phyloP scores from a whole-genome alignment of 1,284 basidiomycete species.

The Ustilago nuda region DNA sequence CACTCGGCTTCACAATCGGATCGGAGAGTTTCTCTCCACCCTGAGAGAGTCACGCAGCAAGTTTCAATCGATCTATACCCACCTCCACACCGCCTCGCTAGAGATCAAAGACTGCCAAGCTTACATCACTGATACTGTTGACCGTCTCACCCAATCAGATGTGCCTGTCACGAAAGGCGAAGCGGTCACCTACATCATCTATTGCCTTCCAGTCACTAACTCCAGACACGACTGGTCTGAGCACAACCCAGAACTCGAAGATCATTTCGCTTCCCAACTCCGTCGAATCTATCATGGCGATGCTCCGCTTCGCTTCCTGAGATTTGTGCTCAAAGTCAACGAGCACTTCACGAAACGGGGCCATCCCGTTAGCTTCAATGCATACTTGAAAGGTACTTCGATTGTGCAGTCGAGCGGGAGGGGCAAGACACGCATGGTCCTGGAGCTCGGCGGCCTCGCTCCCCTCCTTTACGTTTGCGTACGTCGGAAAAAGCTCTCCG shows the following conservation, averaged over 20 bases:
- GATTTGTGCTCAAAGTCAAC: neutral
- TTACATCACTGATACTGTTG: neutral
- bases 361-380: neutral
- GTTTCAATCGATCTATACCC: neutral
- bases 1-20: too few relatives aligned
- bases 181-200: neutral
- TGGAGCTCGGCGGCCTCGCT: conserved; percentile 2
- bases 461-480: conserved; percentile 37
- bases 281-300: conserved; percentile 6
- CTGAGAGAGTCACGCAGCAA: neutral
- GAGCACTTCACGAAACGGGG: neutral
- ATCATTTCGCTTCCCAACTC: conserved; percentile 4
- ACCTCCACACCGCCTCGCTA: neutral
- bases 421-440: conserved; percentile 32
- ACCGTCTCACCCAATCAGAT: neutral
- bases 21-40: neutral
- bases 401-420: conserved; percentile 38
- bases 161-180: neutral
- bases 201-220: neutral
- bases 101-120: neutral
- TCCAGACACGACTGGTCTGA: neutral
- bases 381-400: conserved; percentile 12
- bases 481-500: neutral
- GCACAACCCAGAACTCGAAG: neutral
- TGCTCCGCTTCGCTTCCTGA: conserved; percentile 13